Evolutionary conservation across 2,329 filamentous ascomycete species (phyloP).

Genomic region (Polychaeton citri): DNA sequence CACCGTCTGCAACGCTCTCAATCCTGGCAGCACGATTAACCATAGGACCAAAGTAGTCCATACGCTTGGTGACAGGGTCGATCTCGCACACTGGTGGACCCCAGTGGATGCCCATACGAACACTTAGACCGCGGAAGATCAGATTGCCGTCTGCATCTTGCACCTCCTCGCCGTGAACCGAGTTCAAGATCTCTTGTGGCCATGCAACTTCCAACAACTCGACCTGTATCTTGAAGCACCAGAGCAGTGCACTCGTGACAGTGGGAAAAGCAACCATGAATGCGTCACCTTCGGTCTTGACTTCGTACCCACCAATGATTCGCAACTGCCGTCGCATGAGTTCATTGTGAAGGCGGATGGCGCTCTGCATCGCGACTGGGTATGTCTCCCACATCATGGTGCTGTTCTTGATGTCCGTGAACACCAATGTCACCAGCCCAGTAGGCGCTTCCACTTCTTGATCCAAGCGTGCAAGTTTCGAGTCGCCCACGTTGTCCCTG

Average conservation of each 20-base stretch:
- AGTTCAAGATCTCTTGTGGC: constrained; percentile 85
- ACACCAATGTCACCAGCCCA: constrained; percentile 84
- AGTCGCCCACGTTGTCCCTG: constrained; percentile 56
- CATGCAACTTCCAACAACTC: constrained; percentile 78
- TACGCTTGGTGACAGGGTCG: constrained; percentile 89
- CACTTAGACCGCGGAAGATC: constrained; percentile 88
- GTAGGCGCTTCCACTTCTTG: constrained; percentile 83
- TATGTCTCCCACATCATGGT: constrained; percentile 94
- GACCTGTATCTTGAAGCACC: constrained; percentile 91
- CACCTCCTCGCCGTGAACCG: constrained; percentile 69
- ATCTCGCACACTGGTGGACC: constrained; percentile 88
- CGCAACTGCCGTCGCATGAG: constrained; percentile 88
- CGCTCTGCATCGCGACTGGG: constrained; percentile 86
- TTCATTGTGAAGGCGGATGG: constrained; percentile 95
- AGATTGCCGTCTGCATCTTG: constrained; percentile 72
- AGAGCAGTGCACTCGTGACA: constrained; percentile 82
- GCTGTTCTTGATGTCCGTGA: constrained; percentile 98
- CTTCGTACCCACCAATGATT: constrained; percentile 91
- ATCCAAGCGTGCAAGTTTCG: constrained; percentile 72
- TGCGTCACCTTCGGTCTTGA: constrained; percentile 98
- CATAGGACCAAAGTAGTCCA: constrained; percentile 99
- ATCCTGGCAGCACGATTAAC: constrained; percentile 95
- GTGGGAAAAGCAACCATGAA: constrained; percentile 99
- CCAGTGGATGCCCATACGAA: constrained; percentile 96
- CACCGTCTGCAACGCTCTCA: constrained; percentile 85